Evolutionary conservation across 345 rosid species (phyloP), one percentile per base, ranked within the genome.

Genomic region (Gossypioides kirkii): DNA sequence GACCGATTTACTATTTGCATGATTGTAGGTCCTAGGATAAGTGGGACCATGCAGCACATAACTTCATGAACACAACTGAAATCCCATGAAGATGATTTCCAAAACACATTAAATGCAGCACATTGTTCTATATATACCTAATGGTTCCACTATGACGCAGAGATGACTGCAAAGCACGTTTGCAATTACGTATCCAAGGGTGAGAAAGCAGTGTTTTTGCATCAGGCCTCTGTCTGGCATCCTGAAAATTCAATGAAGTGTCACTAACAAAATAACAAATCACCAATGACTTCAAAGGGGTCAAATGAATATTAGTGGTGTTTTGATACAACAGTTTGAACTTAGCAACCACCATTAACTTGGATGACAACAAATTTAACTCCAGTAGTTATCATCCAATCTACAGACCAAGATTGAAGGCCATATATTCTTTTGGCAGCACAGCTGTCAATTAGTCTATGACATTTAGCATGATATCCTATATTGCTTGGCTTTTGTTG

Each of bases 151-250:
- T 88, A 71, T 90, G 93, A 67, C 96, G 93, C 74, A 93, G 84
- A 82, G 96, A 84, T 76, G 99, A 89, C 79, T 93, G 96, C 79
- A 93, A 86, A 55, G 89, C 94, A 69, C 93, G 93, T 80, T 93
- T 86, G 76, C 83, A 90, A 73, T 91, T 93, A 73, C 83, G 87
- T 83, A 96, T 93, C 99, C 99, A 96, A 78, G 98, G 92, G 81
- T 96, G 99, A 81, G 98, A 96, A 76, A 96, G 97, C 75, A 96
- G 75, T 18, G 98, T 90, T 83, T 96, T 96, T 67, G 99, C 99
- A 89, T 96, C 99, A 69, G 99, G 99, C 82, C 99, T 87, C 83
- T 91, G 93, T 66, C 98, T 88, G 69, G 99, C 91, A 87, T 96
- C 99, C 99, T 96, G 85, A 62, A 78, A 80, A 76, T 41, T 64